Percentiles rank a stretch among this genome's conserved stretches.
phyloP scores from a whole-genome alignment of 1,284 basidiomycete genomes.

The Golubevia sp. region DNA sequence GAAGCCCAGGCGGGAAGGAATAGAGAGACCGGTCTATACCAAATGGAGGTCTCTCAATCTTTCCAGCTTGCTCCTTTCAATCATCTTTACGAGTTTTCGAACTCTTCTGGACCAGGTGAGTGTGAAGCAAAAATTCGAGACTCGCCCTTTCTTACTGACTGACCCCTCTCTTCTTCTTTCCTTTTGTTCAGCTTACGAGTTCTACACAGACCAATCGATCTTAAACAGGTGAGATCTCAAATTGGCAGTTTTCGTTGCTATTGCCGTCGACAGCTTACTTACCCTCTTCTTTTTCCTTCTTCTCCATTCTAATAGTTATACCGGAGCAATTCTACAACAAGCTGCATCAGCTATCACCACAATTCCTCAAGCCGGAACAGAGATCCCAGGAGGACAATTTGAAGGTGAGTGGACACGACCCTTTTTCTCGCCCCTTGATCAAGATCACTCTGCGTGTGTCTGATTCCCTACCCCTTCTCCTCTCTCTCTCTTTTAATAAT shows the following conservation, averaged over 20 bases:
- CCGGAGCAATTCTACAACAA: conserved; percentile 7
- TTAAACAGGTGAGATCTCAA: too few species aligned
- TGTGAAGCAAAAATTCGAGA: too few species aligned
- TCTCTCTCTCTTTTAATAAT: neutral
- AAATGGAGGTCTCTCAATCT: conserved; percentile 47
- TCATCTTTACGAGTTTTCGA: conserved; percentile 18
- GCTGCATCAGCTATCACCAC: neutral
- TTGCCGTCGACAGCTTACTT: too few species aligned
- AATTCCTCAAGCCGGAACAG: neutral
- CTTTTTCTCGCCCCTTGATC: neutral
- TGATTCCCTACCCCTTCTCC: neutral
- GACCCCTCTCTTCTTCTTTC: too few species aligned
- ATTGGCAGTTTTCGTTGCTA: too few species aligned
- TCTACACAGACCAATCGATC: conserved; percentile 26
- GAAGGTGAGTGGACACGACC: neutral
- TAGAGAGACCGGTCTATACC: too few species aligned
- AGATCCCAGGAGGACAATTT: neutral
- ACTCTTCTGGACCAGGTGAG: neutral
- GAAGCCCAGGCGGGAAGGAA: conserved; percentile 33
- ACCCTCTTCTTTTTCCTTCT: too few species aligned
- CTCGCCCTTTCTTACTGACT: too few species aligned
- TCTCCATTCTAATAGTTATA: too few species aligned
- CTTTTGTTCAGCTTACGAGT: conserved; percentile 31
- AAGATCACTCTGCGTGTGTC: too few species aligned
- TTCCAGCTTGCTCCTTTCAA: conserved; percentile 57